These are phyloP conservation scores for Emergomyces orientalis DNA, from an alignment of 2,329 filamentous ascomycete genomes.

Conservation along the genomic window DNA sequence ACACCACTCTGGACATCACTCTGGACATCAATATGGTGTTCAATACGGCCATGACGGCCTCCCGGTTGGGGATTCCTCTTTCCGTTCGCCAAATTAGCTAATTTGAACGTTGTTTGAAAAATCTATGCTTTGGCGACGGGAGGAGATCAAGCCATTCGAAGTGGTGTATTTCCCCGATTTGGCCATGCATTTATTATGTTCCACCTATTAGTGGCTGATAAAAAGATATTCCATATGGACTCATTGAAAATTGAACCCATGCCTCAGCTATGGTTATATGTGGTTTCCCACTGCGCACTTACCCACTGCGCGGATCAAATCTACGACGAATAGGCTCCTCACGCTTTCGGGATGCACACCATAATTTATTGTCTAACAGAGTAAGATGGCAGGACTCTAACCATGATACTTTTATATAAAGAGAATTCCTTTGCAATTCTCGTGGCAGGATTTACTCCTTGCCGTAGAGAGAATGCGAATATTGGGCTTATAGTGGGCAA, in stretches of 20 bases:
- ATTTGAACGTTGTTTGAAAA: neutral
- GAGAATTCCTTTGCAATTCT: neutral
- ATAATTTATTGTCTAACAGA: neutral
- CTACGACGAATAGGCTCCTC: neutral
- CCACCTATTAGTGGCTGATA: neutral
- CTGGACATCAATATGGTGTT: neutral
- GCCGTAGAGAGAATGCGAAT: neutral
- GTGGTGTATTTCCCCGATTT: neutral
- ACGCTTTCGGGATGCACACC: neutral
- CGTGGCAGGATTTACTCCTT: neutral
- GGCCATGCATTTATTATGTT: neutral
- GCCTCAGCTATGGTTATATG: neutral
- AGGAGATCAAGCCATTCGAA: too few relatives aligned
- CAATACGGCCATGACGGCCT: neutral
- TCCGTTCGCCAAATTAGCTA: neutral
- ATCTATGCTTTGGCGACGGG: neutral
- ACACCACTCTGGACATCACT: neutral
- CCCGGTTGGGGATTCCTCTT: neutral
- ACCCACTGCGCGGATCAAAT: neutral
- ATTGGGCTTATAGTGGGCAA: neutral
- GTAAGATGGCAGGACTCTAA: neutral
- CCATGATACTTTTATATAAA: neutral
- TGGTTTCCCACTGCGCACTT: neutral
- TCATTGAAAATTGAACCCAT: neutral
- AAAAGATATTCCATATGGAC: neutral